Conservation (phyloP, 2,329 filamentous ascomycete species). For the Neofusicoccum kwambonambiense region DNA sequence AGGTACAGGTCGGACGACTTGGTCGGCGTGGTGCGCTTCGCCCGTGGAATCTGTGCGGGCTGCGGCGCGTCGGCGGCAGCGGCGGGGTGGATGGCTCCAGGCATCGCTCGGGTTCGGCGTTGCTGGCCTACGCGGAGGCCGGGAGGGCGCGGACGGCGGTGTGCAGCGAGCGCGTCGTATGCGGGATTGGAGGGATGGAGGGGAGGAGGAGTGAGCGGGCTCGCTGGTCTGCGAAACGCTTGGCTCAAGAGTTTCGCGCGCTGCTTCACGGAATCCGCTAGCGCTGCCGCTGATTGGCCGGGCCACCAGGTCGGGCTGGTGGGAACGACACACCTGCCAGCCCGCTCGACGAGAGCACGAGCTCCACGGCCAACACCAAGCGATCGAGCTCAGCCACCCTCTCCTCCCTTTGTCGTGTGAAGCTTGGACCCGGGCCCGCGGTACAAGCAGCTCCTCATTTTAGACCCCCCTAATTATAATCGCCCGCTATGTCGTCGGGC, state of each 20-base stretch:
- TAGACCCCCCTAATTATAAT: slow-evolving; percentile 5
- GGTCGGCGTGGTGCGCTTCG: slow-evolving; percentile 31
- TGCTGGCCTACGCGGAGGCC: slow-evolving; percentile 32
- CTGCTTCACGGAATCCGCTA: background rate
- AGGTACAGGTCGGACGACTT: slow-evolving; percentile 39
- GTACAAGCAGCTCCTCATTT: background rate
- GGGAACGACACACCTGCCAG: background rate
- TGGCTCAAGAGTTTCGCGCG: slow-evolving; percentile 12
- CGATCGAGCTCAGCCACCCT: slow-evolving; percentile 6
- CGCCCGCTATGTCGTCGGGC: slow-evolving; percentile 49
- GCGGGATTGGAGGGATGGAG: slow-evolving; percentile 1
- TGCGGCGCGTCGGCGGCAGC: slow-evolving; percentile 8
- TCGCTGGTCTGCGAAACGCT: background rate
- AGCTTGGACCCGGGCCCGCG: background rate
- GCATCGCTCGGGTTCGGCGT: slow-evolving; percentile 37
- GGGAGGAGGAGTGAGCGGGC: background rate
- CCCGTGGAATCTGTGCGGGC: background rate
- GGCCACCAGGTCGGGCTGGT: background rate
- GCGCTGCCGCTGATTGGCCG: slow-evolving; percentile 4
- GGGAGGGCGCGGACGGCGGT: slow-evolving; percentile 21
- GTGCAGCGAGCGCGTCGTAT: background rate
- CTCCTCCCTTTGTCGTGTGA: background rate
- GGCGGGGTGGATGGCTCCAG: slow-evolving; percentile 39
- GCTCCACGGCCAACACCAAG: slow-evolving; percentile 11
- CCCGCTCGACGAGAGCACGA: background rate